Percentiles rank a stretch among this genome's conserved stretches.
Conservation (phyloP, 2,329 filamentous ascomycete species). For the Pseudogymnoascus pannorum region DNA sequence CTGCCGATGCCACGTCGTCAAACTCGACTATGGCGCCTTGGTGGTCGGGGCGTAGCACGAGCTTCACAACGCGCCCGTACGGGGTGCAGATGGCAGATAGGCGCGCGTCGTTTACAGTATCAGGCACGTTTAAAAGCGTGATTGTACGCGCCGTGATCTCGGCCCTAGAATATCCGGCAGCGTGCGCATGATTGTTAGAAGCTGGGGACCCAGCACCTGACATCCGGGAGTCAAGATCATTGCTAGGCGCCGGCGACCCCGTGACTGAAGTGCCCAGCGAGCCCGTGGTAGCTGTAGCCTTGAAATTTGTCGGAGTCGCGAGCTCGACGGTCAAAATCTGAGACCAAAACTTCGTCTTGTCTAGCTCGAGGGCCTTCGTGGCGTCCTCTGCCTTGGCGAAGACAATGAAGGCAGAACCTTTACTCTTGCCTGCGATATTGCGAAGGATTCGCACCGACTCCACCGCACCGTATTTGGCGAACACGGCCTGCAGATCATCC, state of each 20-base stretch:
- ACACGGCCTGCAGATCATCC: slow-evolving; percentile 61
- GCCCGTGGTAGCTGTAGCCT: slow-evolving; percentile 44
- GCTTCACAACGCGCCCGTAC: slow-evolving; percentile 63
- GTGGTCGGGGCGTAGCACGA: slow-evolving; percentile 73
- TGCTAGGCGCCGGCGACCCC: slow-evolving; percentile 26
- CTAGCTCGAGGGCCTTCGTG: slow-evolving; percentile 55
- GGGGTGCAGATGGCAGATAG: slow-evolving; percentile 66
- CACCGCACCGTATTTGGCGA: slow-evolving; percentile 69
- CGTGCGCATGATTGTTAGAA: slow-evolving; percentile 19
- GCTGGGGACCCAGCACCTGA: slow-evolving; percentile 24
- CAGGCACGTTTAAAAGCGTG: slow-evolving; percentile 76
- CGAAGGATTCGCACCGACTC: slow-evolving; percentile 64
- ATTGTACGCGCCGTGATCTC: slow-evolving; percentile 63
- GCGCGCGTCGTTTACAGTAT: slow-evolving; percentile 85
- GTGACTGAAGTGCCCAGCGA: slow-evolving; percentile 27
- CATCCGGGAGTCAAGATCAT: slow-evolving; percentile 28
- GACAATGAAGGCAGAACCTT: slow-evolving; percentile 74
- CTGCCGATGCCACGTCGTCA: slow-evolving; percentile 55
- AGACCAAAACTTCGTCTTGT: slow-evolving; percentile 62
- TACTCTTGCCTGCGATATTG: slow-evolving; percentile 59
- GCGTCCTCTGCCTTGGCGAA: slow-evolving; percentile 66
- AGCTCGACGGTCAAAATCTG: slow-evolving; percentile 61
- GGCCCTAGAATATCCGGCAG: slow-evolving; percentile 34
- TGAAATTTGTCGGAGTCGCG: slow-evolving; percentile 49
- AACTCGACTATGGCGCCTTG: slow-evolving; percentile 85